These are phyloP conservation scores for Spathaspora sp. DNA, from an alignment of 1,139 yeast species.

Conservation along the genomic window DNA sequence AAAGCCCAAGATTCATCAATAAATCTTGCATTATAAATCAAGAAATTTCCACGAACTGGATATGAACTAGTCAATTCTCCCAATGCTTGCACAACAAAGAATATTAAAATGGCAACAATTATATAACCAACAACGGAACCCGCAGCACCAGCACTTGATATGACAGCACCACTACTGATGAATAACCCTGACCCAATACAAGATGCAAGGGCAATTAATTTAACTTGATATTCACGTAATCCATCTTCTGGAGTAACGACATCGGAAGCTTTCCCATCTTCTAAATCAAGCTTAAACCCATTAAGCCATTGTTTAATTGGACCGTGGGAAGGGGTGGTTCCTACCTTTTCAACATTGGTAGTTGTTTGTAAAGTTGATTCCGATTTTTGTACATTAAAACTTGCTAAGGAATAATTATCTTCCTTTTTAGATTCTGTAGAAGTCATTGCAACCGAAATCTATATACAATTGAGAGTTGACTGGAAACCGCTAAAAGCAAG, in stretches of 20 bases:
- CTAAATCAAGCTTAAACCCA: constrained; percentile 9
- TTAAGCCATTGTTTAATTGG: neutral
- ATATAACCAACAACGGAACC: constrained; percentile 57
- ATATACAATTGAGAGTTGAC: neutral
- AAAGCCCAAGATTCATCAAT: constrained; percentile 43
- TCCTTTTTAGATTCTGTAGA: constrained; percentile 8
- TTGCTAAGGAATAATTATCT: constrained; percentile 11
- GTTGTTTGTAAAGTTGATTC: neutral
- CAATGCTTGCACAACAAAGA: constrained; percentile 39
- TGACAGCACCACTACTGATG: constrained; percentile 32
- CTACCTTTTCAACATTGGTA: neutral
- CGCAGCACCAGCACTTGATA: constrained; percentile 64
- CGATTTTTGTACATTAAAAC: constrained; percentile 10
- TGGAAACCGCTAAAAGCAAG: neutral
- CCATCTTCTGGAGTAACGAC: constrained; percentile 15
- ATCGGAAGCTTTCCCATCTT: constrained; percentile 9
- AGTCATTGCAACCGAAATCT: neutral
- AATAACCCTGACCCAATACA: constrained; percentile 65
- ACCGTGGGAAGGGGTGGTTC: neutral
- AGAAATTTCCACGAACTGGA: constrained; percentile 44
- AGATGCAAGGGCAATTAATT: constrained; percentile 80
- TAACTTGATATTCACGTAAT: constrained; percentile 35
- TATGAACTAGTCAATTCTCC: constrained; percentile 42
- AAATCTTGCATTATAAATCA: constrained; percentile 39
- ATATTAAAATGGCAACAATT: constrained; percentile 26